Evolutionary conservation across 331 rosid species (phyloP).

Genomic region (Malus hybrid): DNA sequence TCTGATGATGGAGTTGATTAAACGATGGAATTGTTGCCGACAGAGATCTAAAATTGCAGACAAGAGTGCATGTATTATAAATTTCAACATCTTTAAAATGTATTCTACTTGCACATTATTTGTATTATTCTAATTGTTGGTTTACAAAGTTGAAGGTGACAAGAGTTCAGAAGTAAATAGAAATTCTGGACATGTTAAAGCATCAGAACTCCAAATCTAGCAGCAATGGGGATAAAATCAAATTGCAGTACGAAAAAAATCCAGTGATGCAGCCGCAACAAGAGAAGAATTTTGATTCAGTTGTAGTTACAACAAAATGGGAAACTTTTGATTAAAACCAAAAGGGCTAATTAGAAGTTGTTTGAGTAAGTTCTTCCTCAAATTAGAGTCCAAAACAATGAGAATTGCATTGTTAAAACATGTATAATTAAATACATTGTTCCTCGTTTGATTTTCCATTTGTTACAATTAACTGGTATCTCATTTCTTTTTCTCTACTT

Average conservation of each 20-base stretch:
- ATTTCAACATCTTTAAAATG: not conserved
- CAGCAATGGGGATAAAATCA: constrained; percentile 7
- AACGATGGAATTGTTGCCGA: constrained; percentile 55
- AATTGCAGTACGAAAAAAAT: not conserved
- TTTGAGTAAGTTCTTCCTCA: not conserved
- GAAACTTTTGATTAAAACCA: constrained; percentile 66
- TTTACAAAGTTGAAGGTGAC: constrained; percentile 39
- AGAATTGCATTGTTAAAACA: not conserved
- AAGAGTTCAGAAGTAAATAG: constrained; percentile 59
- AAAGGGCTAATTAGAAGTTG: not conserved
- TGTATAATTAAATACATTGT: not conserved
- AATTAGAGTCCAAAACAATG: not conserved
- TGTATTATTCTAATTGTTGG: not conserved
- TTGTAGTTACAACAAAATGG: constrained; percentile 66
- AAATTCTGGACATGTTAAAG: constrained; percentile 36
- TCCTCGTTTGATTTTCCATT: not conserved
- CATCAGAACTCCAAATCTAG: constrained; percentile 11
- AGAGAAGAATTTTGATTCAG: constrained; percentile 30
- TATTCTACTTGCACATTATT: not conserved
- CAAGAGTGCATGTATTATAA: constrained; percentile 44
- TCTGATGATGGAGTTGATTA: constrained; percentile 55
- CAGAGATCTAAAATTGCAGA: constrained; percentile 54
- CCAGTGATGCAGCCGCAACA: constrained; percentile 19
- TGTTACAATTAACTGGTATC: not conserved
- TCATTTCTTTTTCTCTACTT: not conserved